Percentiles rank a stretch among this genome's conserved stretches.
Evolutionary conservation across 805 yeast genomes (phyloP).

Genomic region (Cyberlindnera samutprakarnensis): DNA sequence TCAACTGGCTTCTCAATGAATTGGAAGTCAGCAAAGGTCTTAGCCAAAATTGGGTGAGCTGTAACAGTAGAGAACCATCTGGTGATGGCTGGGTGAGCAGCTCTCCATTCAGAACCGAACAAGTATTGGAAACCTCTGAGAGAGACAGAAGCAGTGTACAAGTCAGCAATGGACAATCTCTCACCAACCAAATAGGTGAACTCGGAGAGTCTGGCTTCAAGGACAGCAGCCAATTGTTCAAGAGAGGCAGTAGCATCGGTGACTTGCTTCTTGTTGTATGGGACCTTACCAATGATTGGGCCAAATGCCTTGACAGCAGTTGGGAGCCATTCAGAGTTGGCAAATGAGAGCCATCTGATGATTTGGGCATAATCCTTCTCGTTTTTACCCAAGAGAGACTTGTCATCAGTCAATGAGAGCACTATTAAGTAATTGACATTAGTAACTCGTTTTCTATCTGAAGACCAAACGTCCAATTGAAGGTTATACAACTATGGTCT

Average conservation of each 20-base stretch:
- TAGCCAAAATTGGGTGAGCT: slow-evolving; percentile 39
- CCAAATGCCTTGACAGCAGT: slow-evolving; percentile 41
- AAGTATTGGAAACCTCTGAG: slow-evolving; percentile 49
- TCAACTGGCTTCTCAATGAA: slow-evolving; percentile 62
- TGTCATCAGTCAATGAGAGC: slow-evolving; percentile 26
- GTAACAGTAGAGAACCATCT: slow-evolving; percentile 65
- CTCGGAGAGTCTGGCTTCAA: slow-evolving; percentile 51
- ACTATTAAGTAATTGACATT: slow-evolving; percentile 21
- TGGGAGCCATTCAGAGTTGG: slow-evolving; percentile 58
- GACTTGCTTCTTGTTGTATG: slow-evolving; percentile 69
- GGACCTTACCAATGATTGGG: slow-evolving; percentile 55
- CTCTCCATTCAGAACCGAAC: slow-evolving; percentile 62
- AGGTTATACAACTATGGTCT: too few relatives aligned
- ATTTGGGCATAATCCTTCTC: slow-evolving; percentile 50
- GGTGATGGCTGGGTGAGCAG: slow-evolving; percentile 49
- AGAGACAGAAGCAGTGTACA: slow-evolving; percentile 41
- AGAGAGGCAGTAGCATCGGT: slow-evolving; percentile 34
- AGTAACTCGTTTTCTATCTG: not conserved
- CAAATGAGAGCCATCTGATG: slow-evolving; percentile 71
- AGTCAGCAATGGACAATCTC: slow-evolving; percentile 57
- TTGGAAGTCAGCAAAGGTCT: slow-evolving; percentile 42
- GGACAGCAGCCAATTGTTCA: slow-evolving; percentile 32
- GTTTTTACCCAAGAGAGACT: slow-evolving; percentile 55
- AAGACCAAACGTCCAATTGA: too few relatives aligned
- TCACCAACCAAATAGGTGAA: slow-evolving; percentile 70